Percentiles rank a stretch among this genome's conserved stretches.
These are phyloP conservation scores for Leucocoprinus leucothites DNA, from an alignment of 768 basidiomycete genomes.

Conservation along the genomic window DNA sequence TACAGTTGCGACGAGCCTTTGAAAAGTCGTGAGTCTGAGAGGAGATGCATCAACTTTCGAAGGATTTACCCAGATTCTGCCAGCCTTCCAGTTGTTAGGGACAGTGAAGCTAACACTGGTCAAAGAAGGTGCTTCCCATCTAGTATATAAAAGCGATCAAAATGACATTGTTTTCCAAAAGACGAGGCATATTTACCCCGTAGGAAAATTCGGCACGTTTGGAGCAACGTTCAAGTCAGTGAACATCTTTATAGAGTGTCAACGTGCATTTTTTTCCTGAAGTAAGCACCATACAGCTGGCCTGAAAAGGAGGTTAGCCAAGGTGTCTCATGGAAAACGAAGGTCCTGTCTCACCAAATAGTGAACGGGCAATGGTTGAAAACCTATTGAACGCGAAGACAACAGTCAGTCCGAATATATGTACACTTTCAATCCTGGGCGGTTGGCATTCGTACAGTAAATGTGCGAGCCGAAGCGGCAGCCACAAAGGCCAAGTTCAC, in stretches of 20 bases:
- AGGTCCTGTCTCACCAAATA: conserved; percentile 45
- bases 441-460: conserved; percentile 37
- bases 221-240: conserved; percentile 53
- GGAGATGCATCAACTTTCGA: neutral
- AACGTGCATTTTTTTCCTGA: neutral
- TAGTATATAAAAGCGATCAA: conserved; percentile 13
- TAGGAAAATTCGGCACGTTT: conserved; percentile 37
- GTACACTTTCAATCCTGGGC: neutral
- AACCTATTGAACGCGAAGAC: conserved; percentile 27
- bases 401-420: neutral
- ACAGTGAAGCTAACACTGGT: conserved; percentile 47
- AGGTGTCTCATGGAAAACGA: neutral
- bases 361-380: conserved; percentile 66
- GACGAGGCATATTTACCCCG: conserved; percentile 36
- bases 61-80: conserved; percentile 47
- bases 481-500: conserved; percentile 8
- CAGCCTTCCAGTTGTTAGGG: conserved; percentile 63
- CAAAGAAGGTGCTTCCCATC: conserved; percentile 38
- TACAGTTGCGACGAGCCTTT: conserved; percentile 61
- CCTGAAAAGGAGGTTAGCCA: conserved; percentile 21
- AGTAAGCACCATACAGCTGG: conserved; percentile 28
- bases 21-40: neutral
- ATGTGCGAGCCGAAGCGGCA: conserved; percentile 27
- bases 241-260: conserved; percentile 41
- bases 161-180: neutral